These are phyloP conservation scores for Mrakia hoshinonis DNA, from an alignment of 768 basidiomycete species.

Conservation along the genomic window DNA sequence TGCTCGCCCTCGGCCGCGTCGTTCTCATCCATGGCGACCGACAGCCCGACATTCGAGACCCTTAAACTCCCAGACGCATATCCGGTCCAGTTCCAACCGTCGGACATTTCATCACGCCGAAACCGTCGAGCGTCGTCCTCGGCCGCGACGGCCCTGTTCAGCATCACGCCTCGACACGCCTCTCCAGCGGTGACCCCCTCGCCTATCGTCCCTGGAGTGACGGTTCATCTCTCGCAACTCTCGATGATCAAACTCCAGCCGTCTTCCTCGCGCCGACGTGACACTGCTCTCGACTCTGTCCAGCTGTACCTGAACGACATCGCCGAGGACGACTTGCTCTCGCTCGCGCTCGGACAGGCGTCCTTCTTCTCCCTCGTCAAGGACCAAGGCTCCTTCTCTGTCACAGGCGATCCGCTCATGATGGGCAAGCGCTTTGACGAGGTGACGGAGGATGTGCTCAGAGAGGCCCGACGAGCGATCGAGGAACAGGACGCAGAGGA, in stretches of 20 bases:
- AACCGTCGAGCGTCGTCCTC: background rate
- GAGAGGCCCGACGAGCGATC: background rate
- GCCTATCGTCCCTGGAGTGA: background rate
- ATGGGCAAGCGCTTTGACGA: constrained; percentile 7
- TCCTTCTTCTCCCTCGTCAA: background rate
- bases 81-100: no score
- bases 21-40: no score
- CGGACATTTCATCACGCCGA: no score
- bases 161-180: background rate
- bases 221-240: background rate
- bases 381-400: background rate
- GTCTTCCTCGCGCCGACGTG: background rate
- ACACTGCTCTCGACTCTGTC: background rate
- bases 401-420: background rate
- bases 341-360: background rate
- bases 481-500: background rate
- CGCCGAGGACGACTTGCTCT: background rate
- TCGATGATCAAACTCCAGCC: background rate
- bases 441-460: constrained; percentile 2
- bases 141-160: background rate
- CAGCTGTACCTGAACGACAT: constrained; percentile 4
- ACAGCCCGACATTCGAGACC: no score
- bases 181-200: background rate
- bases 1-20: no score
- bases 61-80: no score